These are phyloP conservation scores for Physcia stellaris DNA, from an alignment of 495 filamentous ascomycete genomes.

Conservation along the genomic window DNA sequence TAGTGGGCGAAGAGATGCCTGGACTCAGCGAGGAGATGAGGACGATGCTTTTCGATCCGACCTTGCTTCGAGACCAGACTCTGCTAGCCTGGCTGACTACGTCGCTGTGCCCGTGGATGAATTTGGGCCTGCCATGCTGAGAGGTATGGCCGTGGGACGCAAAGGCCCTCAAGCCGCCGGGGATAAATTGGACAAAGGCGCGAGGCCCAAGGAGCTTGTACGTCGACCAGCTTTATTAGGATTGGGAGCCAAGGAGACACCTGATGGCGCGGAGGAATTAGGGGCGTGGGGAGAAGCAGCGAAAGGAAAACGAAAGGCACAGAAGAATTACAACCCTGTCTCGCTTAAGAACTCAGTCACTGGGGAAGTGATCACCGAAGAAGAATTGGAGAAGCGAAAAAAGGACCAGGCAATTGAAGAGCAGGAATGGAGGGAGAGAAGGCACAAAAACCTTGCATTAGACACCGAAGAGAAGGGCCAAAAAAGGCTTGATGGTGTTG, in stretches of 20 bases:
- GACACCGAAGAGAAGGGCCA: conserved; percentile 31
- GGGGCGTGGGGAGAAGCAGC: conserved; percentile 61
- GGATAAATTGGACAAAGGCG: conserved; percentile 32
- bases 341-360: conserved; percentile 52
- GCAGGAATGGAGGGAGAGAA: conserved; percentile 34
- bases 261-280: conserved; percentile 58
- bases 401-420: conserved; percentile 32
- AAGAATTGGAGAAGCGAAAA: conserved; percentile 36
- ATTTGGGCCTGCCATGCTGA: conserved; percentile 76
- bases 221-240: conserved; percentile 69
- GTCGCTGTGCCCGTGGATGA: conserved; percentile 80
- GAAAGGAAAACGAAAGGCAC: conserved; percentile 38
- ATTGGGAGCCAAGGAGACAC: conserved; percentile 58
- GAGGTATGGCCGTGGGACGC: conserved; percentile 94
- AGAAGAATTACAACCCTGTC: conserved; percentile 53
- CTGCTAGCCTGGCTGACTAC: conserved; percentile 72
- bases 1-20: conserved; percentile 18
- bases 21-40: conserved; percentile 33
- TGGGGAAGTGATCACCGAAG: conserved; percentile 51
- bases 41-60: conserved; percentile 54
- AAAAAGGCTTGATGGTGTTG: conserved; percentile 14
- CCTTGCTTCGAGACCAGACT: conserved; percentile 56
- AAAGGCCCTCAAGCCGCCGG: conserved; percentile 67
- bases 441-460: conserved; percentile 29
- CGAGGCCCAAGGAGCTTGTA: conserved; percentile 34